phyloP scores from a whole-genome alignment of 148 eudicot genomes.

The Vaccinium vitisidaea region DNA sequence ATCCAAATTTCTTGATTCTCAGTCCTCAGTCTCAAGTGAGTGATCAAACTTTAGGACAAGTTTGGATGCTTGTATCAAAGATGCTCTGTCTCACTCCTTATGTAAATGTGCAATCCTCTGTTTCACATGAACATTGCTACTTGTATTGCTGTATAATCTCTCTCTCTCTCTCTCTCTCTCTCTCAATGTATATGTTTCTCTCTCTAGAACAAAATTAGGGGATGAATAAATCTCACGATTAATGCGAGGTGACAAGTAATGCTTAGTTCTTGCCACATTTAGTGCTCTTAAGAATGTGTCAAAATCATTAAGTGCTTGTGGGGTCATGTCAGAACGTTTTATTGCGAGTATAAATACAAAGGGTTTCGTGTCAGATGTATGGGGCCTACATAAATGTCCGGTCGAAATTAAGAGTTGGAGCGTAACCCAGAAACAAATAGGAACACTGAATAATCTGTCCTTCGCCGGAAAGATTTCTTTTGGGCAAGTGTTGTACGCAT shows the following conservation, averaged over 20 bases:
- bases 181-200: neutral
- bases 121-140: neutral
- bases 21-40: neutral
- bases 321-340: neutral
- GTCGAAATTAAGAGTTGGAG: neutral
- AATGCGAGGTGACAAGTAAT: slow-evolving; percentile 8
- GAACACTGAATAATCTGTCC: neutral
- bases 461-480: neutral
- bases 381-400: neutral
- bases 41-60: neutral
- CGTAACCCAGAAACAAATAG: neutral
- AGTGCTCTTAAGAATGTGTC: neutral
- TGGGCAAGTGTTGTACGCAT: neutral
- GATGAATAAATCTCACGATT: slow-evolving; percentile 17
- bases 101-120: neutral
- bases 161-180: slow-evolving; percentile 4
- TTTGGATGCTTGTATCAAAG: neutral
- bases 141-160: neutral
- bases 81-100: neutral
- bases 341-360: neutral
- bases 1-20: slow-evolving; percentile 9
- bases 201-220: neutral
- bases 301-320: neutral
- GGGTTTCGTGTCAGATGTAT: neutral
- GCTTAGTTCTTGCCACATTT: slow-evolving; percentile 11